A percentile compares a stretch with the other conserved stretches of the same genome.
Conservation (phyloP, 1,284 basidiomycete species). For the Heliocybe sulcata region DNA sequence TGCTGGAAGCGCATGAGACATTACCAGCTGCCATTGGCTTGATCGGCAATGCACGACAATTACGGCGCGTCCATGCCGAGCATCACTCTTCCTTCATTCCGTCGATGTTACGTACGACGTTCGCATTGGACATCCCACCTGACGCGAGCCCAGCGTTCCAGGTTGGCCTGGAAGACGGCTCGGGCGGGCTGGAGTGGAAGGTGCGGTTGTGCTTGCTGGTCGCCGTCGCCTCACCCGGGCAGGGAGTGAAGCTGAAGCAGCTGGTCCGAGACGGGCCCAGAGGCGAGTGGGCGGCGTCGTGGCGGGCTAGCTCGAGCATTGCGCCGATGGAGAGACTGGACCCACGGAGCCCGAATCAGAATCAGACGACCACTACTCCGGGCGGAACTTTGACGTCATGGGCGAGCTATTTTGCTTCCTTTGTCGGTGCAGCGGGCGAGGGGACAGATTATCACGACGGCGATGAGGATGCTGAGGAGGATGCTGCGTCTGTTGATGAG, state of each 20-base stretch:
- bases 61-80: conserved; percentile 75
- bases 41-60: conserved; percentile 32
- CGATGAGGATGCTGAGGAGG: conserved; percentile 30
- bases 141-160: conserved; percentile 84
- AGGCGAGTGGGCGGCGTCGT: conserved; percentile 67
- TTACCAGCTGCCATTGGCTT: conserved; percentile 54
- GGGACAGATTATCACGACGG: conserved; percentile 47
- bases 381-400: conserved; percentile 1
- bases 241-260: conserved; percentile 41
- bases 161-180: conserved; percentile 31
- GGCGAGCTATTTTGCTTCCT: conserved; percentile 42
- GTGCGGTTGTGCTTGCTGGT: conserved; percentile 79
- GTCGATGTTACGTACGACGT: conserved; percentile 68
- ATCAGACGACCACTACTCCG: conserved; percentile 11
- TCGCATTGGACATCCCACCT: conserved; percentile 83
- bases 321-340: conserved; percentile 51
- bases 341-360: conserved; percentile 5
- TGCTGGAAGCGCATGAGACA: conserved; percentile 79
- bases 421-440: conserved; percentile 37
- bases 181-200: conserved; percentile 82
- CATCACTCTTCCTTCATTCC: conserved; percentile 70
- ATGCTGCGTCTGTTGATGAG: conserved; percentile 11
- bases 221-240: conserved; percentile 46
- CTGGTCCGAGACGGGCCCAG: conserved; percentile 46
- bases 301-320: conserved; percentile 47